Base-by-base conservation (phyloP, 768 basidiomycete genomes). In the Xerocomellus intermedius region DNA sequence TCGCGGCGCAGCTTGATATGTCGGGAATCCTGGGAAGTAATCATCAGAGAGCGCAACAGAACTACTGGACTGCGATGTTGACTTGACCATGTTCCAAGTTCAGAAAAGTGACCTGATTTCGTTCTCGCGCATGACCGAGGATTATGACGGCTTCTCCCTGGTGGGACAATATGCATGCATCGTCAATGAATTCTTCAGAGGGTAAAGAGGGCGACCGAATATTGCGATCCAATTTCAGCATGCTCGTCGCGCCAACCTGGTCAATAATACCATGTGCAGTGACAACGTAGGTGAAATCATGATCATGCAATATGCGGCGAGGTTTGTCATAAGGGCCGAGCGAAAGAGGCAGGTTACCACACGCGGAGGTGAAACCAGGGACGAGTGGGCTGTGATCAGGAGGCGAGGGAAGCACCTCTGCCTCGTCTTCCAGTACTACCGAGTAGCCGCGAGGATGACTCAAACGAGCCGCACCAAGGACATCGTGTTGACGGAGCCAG, bases 211-310 rank as follows among this genome's bases (percentile, higher is more conserved):
- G 65, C n/a, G 59, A 63, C 44, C 58, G 67, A 53, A 63, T 38
- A n/a, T 49, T 48, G 22, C 33, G 45, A 50, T 48, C 45, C 32
- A 59, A 58, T 45, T 65, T 63, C 8, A 69, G 53, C 24, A 48
- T 13, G 38, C 38, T 43, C 5, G 65, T 47, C 58, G 69, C 58
- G n/a, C 13, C 19, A 24, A 73, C 43, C 17, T 63, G 48, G 46
- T 74, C 72, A 37, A 79, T 59, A 17, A 62, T 60, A 2, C 79
- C 74, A 32, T 73, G 75, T 63, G 74, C 75, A 10, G 78, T 77
- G 42, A 78, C 63, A 36, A 75, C 41, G 41, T 61, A 61, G 21
- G 62, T 42, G 54, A 58, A 64, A 14, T 39, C 48, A 37, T 22
- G 45, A 17, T 52, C 46, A 26, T 48, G 55, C 43, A 80, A 55